Evolutionary conservation across 371 early-diverging fungal genomes (phyloP), one percentile per base, ranked within the genome.

Genomic region (Aphelidium insulamus): DNA sequence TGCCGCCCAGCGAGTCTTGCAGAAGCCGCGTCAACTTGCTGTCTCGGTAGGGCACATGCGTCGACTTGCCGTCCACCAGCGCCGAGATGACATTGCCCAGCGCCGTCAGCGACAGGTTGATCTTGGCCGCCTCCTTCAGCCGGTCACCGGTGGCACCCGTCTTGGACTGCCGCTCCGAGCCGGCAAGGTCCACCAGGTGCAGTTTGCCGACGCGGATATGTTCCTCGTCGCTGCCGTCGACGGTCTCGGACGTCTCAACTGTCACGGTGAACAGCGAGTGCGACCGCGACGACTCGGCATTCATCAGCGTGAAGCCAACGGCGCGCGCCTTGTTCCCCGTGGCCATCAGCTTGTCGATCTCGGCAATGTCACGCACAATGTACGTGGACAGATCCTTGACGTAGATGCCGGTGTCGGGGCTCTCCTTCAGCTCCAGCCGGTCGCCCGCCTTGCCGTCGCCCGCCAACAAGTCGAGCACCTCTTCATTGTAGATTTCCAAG

Each of bases 401-500:
- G 41, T 65, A 60, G 6, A 68, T 50, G n/a, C 69, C 69, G 19
- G 46, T 57, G 21, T 68, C 63, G 5, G 55, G 46, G 25, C 57
- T 42, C 45, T 68, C 71, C 44, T 74, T 59, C 19, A 77, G 39
- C 33, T 62, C 65, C 28, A 77, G 49, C 8, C 36, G 30, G 26
- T 31, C 44, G n/a, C n/a, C n/a, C n/a, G n/a, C n/a, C n/a, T n/a
- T n/a, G 32, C 40, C 36, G 36, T 25, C 23, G 8, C 11, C 19
- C 7, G 57, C 45, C 18, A 74, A 46, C 33, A 77, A 43, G 41
- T 77, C 77, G n/a, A 54, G 47, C 18, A 74, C 56, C 29, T 71
- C 62, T 44, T 74, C 77, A 46, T 74, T 74, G 55, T 77, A 77
- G 34, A 77, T 65, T 43, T 74, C 73, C 16, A 65, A 49, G 38